phyloP scores from a whole-genome alignment of 306 rosid species.

The Luffa aegyptiaca region DNA sequence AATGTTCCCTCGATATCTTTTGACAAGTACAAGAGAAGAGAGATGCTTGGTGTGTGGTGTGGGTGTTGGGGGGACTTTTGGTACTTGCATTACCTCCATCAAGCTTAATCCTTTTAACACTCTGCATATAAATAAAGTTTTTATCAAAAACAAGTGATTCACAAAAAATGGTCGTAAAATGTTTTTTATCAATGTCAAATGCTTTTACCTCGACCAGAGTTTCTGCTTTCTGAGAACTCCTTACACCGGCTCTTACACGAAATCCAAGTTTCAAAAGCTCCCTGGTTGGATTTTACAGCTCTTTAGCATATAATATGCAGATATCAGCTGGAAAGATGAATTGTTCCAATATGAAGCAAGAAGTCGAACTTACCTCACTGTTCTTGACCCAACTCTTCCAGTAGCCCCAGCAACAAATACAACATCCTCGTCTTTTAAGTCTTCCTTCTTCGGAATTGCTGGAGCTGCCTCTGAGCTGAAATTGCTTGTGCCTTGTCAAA shows the following conservation, averaged over 20 bases:
- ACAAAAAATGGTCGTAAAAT: background rate
- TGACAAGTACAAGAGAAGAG: constrained; percentile 5
- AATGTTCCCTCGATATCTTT: background rate
- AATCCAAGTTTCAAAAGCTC: constrained; percentile 95
- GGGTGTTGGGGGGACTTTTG: constrained; percentile 63
- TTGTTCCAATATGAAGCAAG: background rate
- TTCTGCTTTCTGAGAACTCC: constrained; percentile 62
- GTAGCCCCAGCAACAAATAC: constrained; percentile 99
- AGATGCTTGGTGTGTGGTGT: constrained; percentile 14
- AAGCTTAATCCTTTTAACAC: constrained; percentile 58
- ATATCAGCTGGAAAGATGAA: background rate
- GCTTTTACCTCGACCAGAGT: constrained; percentile 48
- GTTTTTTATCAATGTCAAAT: constrained; percentile 10
- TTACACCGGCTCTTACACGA: constrained; percentile 78
- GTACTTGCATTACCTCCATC: constrained; percentile 32
- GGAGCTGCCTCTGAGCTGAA: constrained; percentile 25
- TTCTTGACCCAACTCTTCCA: constrained; percentile 89
- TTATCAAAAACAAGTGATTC: constrained; percentile 12
- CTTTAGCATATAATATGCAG: constrained; percentile 10
- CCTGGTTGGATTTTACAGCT: constrained; percentile 32
- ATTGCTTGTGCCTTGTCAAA: constrained; percentile 38
- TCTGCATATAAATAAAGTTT: constrained; percentile 38
- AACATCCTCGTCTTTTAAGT: constrained; percentile 49
- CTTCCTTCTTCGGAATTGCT: constrained; percentile 30
- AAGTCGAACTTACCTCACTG: constrained; percentile 56